Conservation (phyloP, 768 basidiomycete genomes). For the Russula lepida region DNA sequence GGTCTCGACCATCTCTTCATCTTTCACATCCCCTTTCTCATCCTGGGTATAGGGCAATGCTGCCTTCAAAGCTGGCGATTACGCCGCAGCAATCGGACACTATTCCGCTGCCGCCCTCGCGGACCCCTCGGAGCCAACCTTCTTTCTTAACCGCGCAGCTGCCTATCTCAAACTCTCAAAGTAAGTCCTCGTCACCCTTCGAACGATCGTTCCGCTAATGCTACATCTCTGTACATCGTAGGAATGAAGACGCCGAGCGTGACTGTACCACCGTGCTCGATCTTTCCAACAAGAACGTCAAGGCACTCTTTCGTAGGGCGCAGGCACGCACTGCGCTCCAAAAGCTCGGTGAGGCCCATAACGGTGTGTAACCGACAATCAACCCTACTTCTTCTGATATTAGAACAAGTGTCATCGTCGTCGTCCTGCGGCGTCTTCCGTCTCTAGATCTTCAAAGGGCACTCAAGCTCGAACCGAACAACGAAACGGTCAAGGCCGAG, state of each 20-base stretch:
- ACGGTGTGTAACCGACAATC: slow-evolving; percentile 39
- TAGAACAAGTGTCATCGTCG: not conserved
- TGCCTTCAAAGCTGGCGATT: slow-evolving; percentile 78
- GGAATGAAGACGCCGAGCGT: slow-evolving; percentile 20
- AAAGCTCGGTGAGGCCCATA: slow-evolving; percentile 47
- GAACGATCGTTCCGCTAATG: not conserved
- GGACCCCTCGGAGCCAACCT: slow-evolving; percentile 64
- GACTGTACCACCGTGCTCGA: slow-evolving; percentile 59
- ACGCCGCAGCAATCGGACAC: slow-evolving; percentile 70
- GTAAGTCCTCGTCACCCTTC: slow-evolving; percentile 43
- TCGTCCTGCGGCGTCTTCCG: not conserved
- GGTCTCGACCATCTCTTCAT: not conserved
- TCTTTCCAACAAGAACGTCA: slow-evolving; percentile 54
- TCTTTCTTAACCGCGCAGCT: slow-evolving; percentile 80
- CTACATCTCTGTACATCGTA: not conserved
- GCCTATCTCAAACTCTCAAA: slow-evolving; percentile 93
- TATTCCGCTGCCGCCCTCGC: slow-evolving; percentile 76
- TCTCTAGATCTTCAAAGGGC: slow-evolving; percentile 52
- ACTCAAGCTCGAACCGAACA: slow-evolving; percentile 53
- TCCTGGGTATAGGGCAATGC: slow-evolving; percentile 63
- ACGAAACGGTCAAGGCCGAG: slow-evolving; percentile 56
- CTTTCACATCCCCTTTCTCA: not conserved
- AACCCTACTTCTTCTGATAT: not conserved
- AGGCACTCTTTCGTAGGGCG: slow-evolving; percentile 70
- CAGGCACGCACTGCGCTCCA: slow-evolving; percentile 58